Evolutionary conservation across 2,329 filamentous ascomycete species (phyloP).

Genomic region (Fusarium marasasianum): DNA sequence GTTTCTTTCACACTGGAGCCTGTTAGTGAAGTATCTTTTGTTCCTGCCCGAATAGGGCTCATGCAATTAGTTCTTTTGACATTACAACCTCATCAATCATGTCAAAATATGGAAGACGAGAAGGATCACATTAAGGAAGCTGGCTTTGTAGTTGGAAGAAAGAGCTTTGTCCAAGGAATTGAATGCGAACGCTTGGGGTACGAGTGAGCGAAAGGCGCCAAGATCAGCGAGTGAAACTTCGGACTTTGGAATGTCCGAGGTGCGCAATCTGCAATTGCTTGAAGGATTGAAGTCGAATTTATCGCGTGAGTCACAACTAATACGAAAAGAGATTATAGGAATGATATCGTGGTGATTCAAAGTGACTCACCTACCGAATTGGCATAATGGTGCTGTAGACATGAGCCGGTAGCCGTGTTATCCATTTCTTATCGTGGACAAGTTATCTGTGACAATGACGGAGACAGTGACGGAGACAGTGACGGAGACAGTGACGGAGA

Average conservation of each 20-base stretch:
- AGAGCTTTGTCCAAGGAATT: not conserved
- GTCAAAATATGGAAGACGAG: not conserved
- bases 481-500: not conserved
- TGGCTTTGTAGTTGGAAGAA: accelerated
- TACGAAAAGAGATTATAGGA: not conserved
- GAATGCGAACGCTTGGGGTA: not conserved
- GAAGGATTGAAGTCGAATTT: not conserved
- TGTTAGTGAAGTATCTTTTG: not conserved
- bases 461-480: not conserved
- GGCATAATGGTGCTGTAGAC: not conserved
- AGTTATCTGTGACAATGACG: too few species aligned
- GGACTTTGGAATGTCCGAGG: conserved; percentile 8
- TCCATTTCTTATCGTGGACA: not conserved
- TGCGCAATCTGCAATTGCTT: not conserved
- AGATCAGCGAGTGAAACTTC: not conserved
- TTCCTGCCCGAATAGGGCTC: too few species aligned
- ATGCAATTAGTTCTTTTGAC: accelerated
- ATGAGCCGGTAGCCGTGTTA: not conserved
- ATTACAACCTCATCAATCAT: accelerated
- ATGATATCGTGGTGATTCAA: not conserved
- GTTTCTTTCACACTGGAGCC: accelerated
- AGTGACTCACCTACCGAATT: conserved; percentile 6
- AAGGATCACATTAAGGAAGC: not conserved
- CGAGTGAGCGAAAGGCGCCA: not conserved
- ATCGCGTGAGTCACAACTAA: conserved; percentile 1